phyloP scores from a whole-genome alignment of 495 filamentous ascomycete genomes.

The Thozetella sp. region DNA sequence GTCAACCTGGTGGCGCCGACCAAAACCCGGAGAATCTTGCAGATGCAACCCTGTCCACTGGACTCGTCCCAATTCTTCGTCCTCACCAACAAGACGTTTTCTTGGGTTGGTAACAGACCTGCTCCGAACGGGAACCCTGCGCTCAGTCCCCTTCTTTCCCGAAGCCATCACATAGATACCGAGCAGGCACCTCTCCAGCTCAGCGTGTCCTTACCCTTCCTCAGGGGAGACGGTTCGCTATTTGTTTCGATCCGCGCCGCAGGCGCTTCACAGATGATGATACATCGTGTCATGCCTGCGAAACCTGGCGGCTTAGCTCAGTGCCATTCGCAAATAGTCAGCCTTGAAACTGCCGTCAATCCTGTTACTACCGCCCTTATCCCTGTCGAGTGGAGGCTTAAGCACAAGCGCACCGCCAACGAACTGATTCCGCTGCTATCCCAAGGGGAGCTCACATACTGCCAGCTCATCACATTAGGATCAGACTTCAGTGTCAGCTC shows the following conservation, averaged over 20 bases:
- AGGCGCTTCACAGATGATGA: conserved; percentile 13
- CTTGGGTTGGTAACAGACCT: conserved; percentile 25
- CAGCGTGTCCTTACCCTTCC: conserved; percentile 23
- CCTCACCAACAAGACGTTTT: conserved; percentile 47
- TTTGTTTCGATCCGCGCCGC: conserved; percentile 26
- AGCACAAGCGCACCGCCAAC: neutral
- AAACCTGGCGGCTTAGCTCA: neutral
- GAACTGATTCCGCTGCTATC: conserved; percentile 4
- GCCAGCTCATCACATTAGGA: conserved; percentile 28
- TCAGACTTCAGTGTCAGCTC: conserved; percentile 19
- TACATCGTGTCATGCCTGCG: neutral
- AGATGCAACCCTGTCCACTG: conserved; percentile 45
- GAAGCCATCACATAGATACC: conserved; percentile 45
- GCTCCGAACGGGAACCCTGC: conserved; percentile 9
- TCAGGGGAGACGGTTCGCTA: conserved; percentile 17
- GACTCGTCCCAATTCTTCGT: conserved; percentile 55
- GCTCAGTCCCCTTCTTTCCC: conserved; percentile 32
- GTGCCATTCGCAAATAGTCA: neutral
- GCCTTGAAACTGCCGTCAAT: neutral
- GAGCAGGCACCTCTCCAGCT: conserved; percentile 34
- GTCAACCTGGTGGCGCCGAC: conserved; percentile 10
- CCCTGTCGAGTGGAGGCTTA: conserved; percentile 8
- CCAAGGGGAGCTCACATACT: conserved; percentile 18
- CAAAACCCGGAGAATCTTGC: conserved; percentile 48
- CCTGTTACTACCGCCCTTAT: neutral